Evolutionary conservation across 179 eudicot species (phyloP), one percentile per base, ranked within the genome.

Genomic region (Vitellaria paradoxa): DNA sequence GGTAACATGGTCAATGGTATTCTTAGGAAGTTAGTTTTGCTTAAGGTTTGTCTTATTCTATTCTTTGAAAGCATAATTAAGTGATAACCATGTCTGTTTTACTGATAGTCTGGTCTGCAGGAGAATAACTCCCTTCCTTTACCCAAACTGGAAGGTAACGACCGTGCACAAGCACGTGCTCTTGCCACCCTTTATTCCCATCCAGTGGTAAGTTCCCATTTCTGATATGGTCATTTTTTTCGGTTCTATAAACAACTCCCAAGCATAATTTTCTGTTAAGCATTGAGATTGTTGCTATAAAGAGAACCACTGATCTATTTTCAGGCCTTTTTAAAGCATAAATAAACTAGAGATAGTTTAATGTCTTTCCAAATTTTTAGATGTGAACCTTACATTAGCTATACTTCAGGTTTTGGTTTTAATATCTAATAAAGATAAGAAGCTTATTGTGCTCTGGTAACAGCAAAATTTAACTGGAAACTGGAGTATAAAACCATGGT

Each of bases 1-100:
- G 99, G 99, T 64, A 93, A 92, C 85, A 88, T 96, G 99, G 99
- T 96, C 79, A 96, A 96, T 86, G 99, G 91, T 30, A 85, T 96
- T 64, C 95, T 96, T n/a, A 89, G 99, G 76, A 96, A 92, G 80
- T 84, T 96, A 62, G 89, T 85, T 67, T 70, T 72, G 68, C 90
- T 86, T 45, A 96, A 93, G 96, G 99, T 96, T 77, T 72, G 74
- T 69, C 63, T 17, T 77, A 50, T 68, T 72, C 70, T 64, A 21
- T 77, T 46, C 9, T 68, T 20, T 20, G 24, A 4, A 72, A 23
- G 21, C 50, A 57, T 66, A 45, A 50, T 50, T 77, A 60, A 37
- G 68, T 62, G 47, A 60, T 50, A 72, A 15, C 13, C 45, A 21
- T 17, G 24, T 37, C 50, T 23, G 67, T 63, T 74, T 64, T 61